phyloP scores from a whole-genome alignment of 495 filamentous ascomycete species.

The Podospora appendiculata region DNA sequence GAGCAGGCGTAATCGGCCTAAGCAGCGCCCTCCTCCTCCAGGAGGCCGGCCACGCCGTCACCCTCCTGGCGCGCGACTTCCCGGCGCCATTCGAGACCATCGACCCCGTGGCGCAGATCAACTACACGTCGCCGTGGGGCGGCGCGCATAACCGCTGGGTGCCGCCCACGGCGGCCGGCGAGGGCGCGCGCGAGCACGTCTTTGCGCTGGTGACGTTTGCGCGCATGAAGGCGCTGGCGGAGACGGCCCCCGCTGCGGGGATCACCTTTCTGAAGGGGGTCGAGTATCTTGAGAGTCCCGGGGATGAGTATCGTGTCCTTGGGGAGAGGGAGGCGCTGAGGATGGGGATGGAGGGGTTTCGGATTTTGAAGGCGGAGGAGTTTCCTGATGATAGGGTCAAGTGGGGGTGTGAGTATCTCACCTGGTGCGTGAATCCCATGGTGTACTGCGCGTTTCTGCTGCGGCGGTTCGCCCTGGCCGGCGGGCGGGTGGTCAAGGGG shows the following conservation, averaged over 20 bases:
- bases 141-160: constrained; percentile 54
- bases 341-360: constrained; percentile 40
- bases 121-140: constrained; percentile 55
- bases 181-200: constrained; percentile 34
- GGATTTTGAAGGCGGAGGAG: constrained; percentile 27
- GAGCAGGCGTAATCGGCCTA: constrained; percentile 50
- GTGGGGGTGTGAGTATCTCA: constrained; percentile 51
- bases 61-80: constrained; percentile 46
- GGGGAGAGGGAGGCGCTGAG: constrained; percentile 27
- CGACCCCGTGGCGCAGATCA: constrained; percentile 30
- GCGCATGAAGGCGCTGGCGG: constrained; percentile 37
- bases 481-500: constrained; percentile 36
- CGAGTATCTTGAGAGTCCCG: constrained; percentile 51
- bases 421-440: constrained; percentile 54
- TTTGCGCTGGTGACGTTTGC: constrained; percentile 45
- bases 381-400: constrained; percentile 35
- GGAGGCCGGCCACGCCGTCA: constrained; percentile 27
- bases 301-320: constrained; percentile 20
- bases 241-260: constrained; percentile 38
- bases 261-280: constrained; percentile 45
- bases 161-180: constrained; percentile 23
- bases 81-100: constrained; percentile 33
- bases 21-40: constrained; percentile 39
- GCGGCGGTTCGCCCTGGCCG: constrained; percentile 41
- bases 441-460: constrained; percentile 53